Conservation (phyloP, 129 eudicot species). For the Ambrosia artemisiifolia region DNA sequence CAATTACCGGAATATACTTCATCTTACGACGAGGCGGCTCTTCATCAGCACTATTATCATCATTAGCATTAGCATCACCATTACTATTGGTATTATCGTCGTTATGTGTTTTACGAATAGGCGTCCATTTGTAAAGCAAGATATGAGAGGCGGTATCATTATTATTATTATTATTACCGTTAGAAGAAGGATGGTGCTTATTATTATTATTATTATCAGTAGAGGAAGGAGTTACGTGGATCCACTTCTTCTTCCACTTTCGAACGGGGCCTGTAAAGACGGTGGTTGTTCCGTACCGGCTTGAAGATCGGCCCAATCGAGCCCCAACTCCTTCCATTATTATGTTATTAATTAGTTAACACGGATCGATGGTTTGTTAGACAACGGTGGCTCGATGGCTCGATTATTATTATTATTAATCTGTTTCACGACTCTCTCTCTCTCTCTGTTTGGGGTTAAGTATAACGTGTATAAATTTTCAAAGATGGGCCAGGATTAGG, state of each 20-base stretch:
- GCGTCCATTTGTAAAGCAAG: conserved; percentile 83
- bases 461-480: too few relatives aligned
- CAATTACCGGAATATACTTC: conserved; percentile 75
- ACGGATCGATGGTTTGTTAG: conserved; percentile 24
- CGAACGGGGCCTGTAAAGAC: conserved; percentile 95
- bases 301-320: conserved; percentile 88
- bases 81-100: conserved; percentile 16
- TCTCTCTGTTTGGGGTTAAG: too few relatives aligned
- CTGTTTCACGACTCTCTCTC: too few relatives aligned
- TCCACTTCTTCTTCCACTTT: conserved; percentile 98
- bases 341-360: neutral
- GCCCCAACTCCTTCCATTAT: conserved; percentile 98
- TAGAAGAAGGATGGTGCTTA: neutral
- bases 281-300: conserved; percentile 85
- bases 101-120: conserved; percentile 43
- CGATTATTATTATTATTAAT: too few relatives aligned
- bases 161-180: neutral
- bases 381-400: conserved; percentile 27
- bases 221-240: conserved; percentile 53
- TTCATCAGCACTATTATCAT: conserved; percentile 10
- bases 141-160: conserved; percentile 57
- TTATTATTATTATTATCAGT: conserved; percentile 24
- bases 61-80: conserved; percentile 26
- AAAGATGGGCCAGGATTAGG: too few relatives aligned
- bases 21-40: conserved; percentile 69